Evolutionary conservation across 1,284 basidiomycete species (phyloP).

Genomic region (Puccinia hordei): DNA sequence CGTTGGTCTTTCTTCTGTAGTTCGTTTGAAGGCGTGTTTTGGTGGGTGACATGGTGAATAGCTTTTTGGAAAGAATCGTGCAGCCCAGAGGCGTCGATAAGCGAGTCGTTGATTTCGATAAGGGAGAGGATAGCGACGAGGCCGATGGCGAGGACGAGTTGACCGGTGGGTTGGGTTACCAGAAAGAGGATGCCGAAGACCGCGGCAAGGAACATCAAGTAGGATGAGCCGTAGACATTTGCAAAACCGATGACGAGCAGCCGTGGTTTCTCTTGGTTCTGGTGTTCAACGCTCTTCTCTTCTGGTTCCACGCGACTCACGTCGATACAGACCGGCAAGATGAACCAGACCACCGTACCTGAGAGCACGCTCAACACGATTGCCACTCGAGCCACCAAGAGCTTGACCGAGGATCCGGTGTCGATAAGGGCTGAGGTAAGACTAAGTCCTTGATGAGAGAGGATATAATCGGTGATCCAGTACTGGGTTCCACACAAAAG

Average conservation of each 20-base stretch:
- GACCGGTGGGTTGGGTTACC: slow-evolving; percentile 76
- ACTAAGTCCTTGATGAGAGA: slow-evolving; percentile 26
- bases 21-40: not conserved
- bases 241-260: slow-evolving; percentile 81
- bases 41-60: slow-evolving; percentile 50
- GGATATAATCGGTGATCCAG: slow-evolving; percentile 76
- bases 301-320: slow-evolving; percentile 62
- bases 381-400: slow-evolving; percentile 68
- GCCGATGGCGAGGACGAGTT: slow-evolving; percentile 71
- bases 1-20: slow-evolving; percentile 42
- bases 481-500: slow-evolving; percentile 68
- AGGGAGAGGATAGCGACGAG: slow-evolving; percentile 70
- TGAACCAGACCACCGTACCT: slow-evolving; percentile 70
- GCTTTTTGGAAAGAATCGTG: slow-evolving; percentile 47
- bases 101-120: slow-evolving; percentile 76
- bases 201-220: slow-evolving; percentile 76
- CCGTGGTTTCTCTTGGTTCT: slow-evolving; percentile 60
- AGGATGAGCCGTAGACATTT: slow-evolving; percentile 84
- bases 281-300: not conserved
- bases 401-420: slow-evolving; percentile 62
- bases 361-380: slow-evolving; percentile 65
- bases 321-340: slow-evolving; percentile 72
- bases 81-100: slow-evolving; percentile 70
- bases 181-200: slow-evolving; percentile 69
- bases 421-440: slow-evolving; percentile 54